Conservation (phyloP, 192 early-diverging fungal genomes). For the Coemansia sp. region DNA sequence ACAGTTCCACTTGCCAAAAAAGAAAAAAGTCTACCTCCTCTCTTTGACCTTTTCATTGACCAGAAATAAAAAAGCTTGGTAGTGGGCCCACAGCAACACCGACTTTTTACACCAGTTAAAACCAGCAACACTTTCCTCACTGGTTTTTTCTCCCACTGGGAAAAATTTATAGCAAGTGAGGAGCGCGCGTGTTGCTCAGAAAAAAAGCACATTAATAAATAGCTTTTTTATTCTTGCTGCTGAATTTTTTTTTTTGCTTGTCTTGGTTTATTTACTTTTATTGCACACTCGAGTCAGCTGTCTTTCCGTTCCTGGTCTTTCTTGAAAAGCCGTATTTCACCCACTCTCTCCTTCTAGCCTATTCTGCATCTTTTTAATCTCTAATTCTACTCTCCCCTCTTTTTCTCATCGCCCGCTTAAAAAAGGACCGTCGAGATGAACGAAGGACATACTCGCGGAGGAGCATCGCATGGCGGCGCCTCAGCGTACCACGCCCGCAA, state of each 20-base stretch:
- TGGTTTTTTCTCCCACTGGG: neutral
- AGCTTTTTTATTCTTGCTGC: neutral
- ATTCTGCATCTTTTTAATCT: conserved; percentile 14
- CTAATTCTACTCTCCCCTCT: conserved; percentile 12
- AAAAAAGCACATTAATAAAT: neutral
- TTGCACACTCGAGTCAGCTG: conserved; percentile 1
- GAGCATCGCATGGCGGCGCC: conserved; percentile 16
- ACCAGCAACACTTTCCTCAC: neutral
- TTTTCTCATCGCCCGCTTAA: conserved; percentile 16
- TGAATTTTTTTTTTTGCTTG: neutral
- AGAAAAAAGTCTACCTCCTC: neutral
- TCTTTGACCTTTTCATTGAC: neutral
- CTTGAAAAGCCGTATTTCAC: neutral
- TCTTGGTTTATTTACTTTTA: conserved; percentile 14
- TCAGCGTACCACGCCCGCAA: conserved; percentile 24
- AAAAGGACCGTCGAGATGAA: conserved; percentile 35
- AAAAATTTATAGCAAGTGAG: neutral
- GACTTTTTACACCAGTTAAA: neutral
- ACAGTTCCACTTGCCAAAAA: neutral
- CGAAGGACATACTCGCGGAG: conserved; percentile 40
- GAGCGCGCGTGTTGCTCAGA: neutral
- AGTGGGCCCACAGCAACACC: neutral
- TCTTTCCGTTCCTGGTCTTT: neutral
- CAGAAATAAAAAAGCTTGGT: neutral
- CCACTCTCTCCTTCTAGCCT: conserved; percentile 3